Conservation (phyloP, 202 grass and related monocot species). For the Digitaria exilis region DNA sequence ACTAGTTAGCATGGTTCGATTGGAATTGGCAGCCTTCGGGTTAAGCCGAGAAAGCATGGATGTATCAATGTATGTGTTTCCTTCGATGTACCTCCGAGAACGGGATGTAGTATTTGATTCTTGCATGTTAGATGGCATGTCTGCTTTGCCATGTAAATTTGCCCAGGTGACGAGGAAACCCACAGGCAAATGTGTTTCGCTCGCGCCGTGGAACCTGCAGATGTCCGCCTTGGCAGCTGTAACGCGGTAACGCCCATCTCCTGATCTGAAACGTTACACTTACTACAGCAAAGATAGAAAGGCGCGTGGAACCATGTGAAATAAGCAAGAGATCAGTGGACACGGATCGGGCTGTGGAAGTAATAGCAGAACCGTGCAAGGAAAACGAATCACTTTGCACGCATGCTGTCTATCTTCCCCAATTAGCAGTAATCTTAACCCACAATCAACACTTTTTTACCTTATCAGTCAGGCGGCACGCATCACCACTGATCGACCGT, state of each 20-base stretch:
- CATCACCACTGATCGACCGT: not conserved
- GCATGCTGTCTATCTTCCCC: not conserved
- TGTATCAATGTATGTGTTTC: too few relatives aligned
- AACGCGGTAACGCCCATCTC: not conserved
- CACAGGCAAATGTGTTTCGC: not conserved
- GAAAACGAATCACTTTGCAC: not conserved
- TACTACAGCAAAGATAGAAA: not conserved
- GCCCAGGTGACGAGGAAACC: not conserved
- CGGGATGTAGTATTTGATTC: too few relatives aligned
- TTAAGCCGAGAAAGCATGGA: too few relatives aligned
- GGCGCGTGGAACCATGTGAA: not conserved
- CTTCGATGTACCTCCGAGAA: too few relatives aligned
- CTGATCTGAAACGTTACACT: not conserved
- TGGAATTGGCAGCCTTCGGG: too few relatives aligned
- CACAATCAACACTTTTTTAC: not conserved
- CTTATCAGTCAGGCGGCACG: not conserved
- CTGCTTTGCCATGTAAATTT: too few relatives aligned
- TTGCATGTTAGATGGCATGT: too few relatives aligned
- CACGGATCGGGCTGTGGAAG: not conserved
- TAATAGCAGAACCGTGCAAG: not conserved
- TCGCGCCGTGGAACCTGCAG: not conserved
- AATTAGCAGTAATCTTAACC: slow-evolving; percentile 9
- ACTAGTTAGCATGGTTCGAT: too few relatives aligned
- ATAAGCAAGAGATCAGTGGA: not conserved
- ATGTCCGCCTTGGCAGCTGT: not conserved